Conservation (phyloP, 2,329 filamentous ascomycete species). For the Plectosphaerella sp. region DNA sequence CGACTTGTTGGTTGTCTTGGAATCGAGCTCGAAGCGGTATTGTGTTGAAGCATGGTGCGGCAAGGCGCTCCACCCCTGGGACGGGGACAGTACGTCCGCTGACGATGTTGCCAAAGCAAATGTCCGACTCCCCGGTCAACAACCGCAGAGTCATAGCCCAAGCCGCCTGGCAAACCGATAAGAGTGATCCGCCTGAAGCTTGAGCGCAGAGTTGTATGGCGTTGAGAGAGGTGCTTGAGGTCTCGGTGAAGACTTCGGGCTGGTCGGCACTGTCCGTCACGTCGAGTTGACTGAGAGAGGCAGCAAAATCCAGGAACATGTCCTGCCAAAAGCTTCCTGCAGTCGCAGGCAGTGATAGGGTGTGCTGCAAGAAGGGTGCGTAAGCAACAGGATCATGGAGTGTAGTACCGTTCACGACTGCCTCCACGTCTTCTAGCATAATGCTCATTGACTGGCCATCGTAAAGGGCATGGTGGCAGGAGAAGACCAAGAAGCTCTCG, state of each 20-base stretch:
- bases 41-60: conserved; percentile 93
- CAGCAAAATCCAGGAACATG: conserved; percentile 47
- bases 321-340: conserved; percentile 63
- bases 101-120: conserved; percentile 86
- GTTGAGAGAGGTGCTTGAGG: conserved; percentile 26
- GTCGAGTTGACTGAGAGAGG: conserved; percentile 11
- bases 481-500: conserved; percentile 37
- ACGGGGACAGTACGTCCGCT: conserved; percentile 69
- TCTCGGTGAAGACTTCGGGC: too few relatives aligned
- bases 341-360: conserved; percentile 41
- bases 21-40: conserved; percentile 64
- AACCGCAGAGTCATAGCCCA: conserved; percentile 65
- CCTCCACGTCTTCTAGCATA: conserved; percentile 68
- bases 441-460: conserved; percentile 73
- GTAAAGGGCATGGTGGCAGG: conserved; percentile 78
- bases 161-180: conserved; percentile 65
- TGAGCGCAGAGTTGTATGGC: conserved; percentile 45
- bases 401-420: conserved; percentile 38
- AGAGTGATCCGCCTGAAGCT: conserved; percentile 53
- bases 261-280: too few relatives aligned
- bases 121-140: conserved; percentile 52
- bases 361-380: conserved; percentile 57
- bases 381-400: conserved; percentile 53
- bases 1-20: conserved; percentile 39
- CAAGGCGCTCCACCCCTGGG: conserved; percentile 62